These are phyloP conservation scores for Euryodendron excelsum DNA, from an alignment of 148 eudicot genomes.

Conservation along the genomic window DNA sequence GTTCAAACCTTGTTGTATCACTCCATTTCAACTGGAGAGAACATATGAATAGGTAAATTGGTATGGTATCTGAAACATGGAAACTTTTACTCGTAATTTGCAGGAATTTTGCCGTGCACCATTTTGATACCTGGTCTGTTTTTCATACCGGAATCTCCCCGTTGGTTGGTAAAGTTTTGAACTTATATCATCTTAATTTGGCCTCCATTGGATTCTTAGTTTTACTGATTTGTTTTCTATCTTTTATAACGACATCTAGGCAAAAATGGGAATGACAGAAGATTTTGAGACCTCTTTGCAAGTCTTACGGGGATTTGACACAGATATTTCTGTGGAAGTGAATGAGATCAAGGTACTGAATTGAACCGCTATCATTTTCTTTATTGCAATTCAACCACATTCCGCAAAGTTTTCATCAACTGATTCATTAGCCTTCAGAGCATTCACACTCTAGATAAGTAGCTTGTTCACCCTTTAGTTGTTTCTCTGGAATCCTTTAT, in stretches of 20 bases:
- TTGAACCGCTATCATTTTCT: conserved; percentile 11
- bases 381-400: background rate
- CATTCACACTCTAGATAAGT: background rate
- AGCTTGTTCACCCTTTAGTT: background rate
- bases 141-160: conserved; percentile 97
- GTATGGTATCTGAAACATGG: background rate
- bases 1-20: background rate
- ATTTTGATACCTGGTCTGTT: conserved; percentile 86
- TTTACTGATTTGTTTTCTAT: background rate
- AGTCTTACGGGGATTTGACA: conserved; percentile 79
- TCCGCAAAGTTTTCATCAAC: background rate
- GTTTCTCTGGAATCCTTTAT: background rate
- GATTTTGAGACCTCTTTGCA: conserved; percentile 84
- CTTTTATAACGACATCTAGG: conserved; percentile 38
- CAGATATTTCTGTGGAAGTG: conserved; percentile 47
- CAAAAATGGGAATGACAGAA: conserved; percentile 86
- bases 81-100: background rate
- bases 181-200: background rate
- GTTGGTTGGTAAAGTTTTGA: conserved; percentile 80
- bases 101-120: conserved; percentile 79
- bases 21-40: background rate
- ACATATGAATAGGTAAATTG: background rate
- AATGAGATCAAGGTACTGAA: conserved; percentile 49
- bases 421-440: background rate
- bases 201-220: background rate